Evolutionary conservation across 768 basidiomycete species (phyloP).

Genomic region (Pulveroboletus frians): DNA sequence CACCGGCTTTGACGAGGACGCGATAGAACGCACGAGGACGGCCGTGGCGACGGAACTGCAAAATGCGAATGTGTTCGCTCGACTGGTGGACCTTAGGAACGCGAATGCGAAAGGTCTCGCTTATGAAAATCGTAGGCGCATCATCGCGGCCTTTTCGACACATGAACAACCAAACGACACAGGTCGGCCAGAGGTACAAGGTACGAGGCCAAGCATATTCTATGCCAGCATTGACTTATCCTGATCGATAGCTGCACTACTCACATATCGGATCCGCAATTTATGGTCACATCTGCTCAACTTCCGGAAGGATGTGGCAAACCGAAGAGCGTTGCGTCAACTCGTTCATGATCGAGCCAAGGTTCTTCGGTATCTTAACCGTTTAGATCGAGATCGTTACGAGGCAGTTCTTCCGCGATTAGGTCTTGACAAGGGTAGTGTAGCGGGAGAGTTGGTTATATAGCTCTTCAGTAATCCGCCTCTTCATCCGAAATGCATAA

Average conservation of each 20-base stretch:
- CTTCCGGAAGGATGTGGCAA: constrained; percentile 71
- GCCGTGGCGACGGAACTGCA: constrained; percentile 33
- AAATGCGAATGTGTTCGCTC: constrained; percentile 57
- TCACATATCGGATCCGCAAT: constrained; percentile 82
- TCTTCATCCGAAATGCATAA: background rate
- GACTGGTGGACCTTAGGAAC: constrained; percentile 78
- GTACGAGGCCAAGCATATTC: constrained; percentile 34
- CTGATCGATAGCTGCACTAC: constrained; percentile 60
- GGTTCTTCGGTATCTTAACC: constrained; percentile 73
- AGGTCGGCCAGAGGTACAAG: constrained; percentile 87
- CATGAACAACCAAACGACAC: constrained; percentile 64
- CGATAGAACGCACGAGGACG: constrained; percentile 19
- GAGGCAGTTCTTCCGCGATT: constrained; percentile 65
- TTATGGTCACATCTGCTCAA: constrained; percentile 67
- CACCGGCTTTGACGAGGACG: constrained; percentile 14
- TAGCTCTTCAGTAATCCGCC: constrained; percentile 26
- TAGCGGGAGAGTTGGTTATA: constrained; percentile 87
- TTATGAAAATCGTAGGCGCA: constrained; percentile 78
- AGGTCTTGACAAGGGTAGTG: constrained; percentile 70
- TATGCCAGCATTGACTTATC: background rate
- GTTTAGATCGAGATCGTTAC: constrained; percentile 62
- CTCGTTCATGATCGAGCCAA: constrained; percentile 83
- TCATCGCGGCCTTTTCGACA: constrained; percentile 74
- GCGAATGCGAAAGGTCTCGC: constrained; percentile 84
- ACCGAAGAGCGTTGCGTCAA: constrained; percentile 66